These are phyloP conservation scores for Delonix regia DNA, from an alignment of 306 rosid genomes.

Conservation along the genomic window DNA sequence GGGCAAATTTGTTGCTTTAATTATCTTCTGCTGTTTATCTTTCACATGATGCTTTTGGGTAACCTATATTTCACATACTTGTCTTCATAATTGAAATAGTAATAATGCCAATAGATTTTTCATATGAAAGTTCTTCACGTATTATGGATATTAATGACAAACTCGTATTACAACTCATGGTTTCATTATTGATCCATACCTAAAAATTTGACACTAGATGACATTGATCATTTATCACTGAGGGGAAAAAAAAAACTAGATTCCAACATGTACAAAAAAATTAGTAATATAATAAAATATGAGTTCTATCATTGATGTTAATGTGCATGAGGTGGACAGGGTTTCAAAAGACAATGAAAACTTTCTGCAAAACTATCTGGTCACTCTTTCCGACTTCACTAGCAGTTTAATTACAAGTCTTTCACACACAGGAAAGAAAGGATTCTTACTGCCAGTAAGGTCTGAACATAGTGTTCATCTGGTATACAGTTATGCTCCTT, in stretches of 20 bases:
- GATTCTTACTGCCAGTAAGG: conserved; percentile 84
- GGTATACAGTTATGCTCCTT: conserved; percentile 96
- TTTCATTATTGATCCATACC: background rate
- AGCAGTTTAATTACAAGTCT: background rate
- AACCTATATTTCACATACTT: background rate
- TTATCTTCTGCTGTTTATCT: conserved; percentile 18
- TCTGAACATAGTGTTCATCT: conserved; percentile 96
- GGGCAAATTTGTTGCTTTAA: conserved; percentile 6
- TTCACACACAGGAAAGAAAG: background rate
- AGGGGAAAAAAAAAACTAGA: background rate
- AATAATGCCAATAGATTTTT: background rate
- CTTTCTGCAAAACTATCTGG: background rate
- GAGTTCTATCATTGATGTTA: background rate
- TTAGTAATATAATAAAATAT: background rate
- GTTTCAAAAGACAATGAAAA: background rate
- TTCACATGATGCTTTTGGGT: background rate
- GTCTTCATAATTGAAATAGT: conserved; percentile 20
- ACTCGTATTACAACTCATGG: background rate
- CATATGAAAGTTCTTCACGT: background rate
- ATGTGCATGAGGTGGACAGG: background rate
- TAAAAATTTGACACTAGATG: background rate
- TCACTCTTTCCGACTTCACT: background rate
- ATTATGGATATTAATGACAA: background rate
- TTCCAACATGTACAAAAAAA: background rate
- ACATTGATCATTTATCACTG: background rate